These are phyloP conservation scores for Alternaria sp. DNA, from an alignment of 2,329 filamentous ascomycete genomes.

Conservation along the genomic window DNA sequence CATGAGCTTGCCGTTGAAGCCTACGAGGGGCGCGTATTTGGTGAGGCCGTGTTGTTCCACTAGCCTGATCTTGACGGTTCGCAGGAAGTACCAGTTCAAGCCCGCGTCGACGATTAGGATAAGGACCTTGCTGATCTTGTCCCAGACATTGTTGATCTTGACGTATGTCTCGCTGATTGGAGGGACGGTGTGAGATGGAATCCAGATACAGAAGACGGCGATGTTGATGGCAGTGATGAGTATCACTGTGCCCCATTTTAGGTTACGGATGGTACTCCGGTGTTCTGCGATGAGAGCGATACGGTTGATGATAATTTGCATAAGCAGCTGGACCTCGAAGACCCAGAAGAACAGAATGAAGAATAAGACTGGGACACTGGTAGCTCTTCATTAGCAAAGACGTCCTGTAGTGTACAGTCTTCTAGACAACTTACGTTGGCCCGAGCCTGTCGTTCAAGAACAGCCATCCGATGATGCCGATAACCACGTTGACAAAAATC, in stretches of 20 bases:
- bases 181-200: slow-evolving; percentile 56
- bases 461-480: slow-evolving; percentile 45
- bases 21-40: slow-evolving; percentile 53
- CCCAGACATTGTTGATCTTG: slow-evolving; percentile 61
- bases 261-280: slow-evolving; percentile 44
- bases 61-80: slow-evolving; percentile 51
- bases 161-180: slow-evolving; percentile 52
- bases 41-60: slow-evolving; percentile 50
- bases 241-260: slow-evolving; percentile 60
- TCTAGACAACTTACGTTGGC: slow-evolving; percentile 35
- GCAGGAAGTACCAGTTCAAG: slow-evolving; percentile 65
- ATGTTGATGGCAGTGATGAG: slow-evolving; percentile 63
- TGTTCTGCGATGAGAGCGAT: slow-evolving; percentile 60
- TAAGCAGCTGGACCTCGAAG: slow-evolving; percentile 58
- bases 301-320: slow-evolving; percentile 66
- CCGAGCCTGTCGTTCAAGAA: slow-evolving; percentile 41
- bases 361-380: slow-evolving; percentile 43
- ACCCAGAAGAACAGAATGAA: slow-evolving; percentile 47
- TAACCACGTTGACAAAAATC: slow-evolving; percentile 38
- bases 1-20: slow-evolving; percentile 55
- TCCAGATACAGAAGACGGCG: slow-evolving; percentile 64
- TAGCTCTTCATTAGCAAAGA: slow-evolving; percentile 1
- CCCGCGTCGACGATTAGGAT: slow-evolving; percentile 61
- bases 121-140: slow-evolving; percentile 62
- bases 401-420: neutral